Percentiles rank a stretch among this genome's conserved stretches.
These are phyloP conservation scores for Pseudophaeomoniella oleicola DNA, from an alignment of 2,329 filamentous ascomycete species.

Conservation along the genomic window DNA sequence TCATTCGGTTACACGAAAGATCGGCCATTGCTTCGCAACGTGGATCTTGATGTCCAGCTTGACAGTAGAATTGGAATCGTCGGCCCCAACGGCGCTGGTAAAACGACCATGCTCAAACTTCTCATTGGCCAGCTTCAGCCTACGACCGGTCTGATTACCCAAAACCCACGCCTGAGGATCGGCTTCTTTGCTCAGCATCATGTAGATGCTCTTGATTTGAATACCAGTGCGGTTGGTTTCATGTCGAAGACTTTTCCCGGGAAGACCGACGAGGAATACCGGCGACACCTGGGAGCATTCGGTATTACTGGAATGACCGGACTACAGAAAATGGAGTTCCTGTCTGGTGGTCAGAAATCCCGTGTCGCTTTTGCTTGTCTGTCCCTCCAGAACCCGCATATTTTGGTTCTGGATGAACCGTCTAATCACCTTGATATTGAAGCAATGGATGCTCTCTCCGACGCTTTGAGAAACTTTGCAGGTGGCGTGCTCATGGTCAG, in stretches of 20 bases:
- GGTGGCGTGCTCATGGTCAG: constrained; percentile 97
- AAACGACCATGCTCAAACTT: constrained; percentile 97
- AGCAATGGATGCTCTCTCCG: constrained; percentile 88
- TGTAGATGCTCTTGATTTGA: constrained; percentile 88
- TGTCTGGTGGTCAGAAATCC: constrained; percentile 96
- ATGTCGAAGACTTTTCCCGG: constrained; percentile 90
- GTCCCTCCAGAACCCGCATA: constrained; percentile 85
- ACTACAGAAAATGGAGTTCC: constrained; percentile 82
- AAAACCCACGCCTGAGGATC: constrained; percentile 74
- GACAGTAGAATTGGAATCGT: constrained; percentile 98
- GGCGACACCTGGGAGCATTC: constrained; percentile 78
- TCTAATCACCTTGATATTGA: constrained; percentile 99
- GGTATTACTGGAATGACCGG: constrained; percentile 85
- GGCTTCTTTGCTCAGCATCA: constrained; percentile 99
- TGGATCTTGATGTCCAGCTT: constrained; percentile 92
- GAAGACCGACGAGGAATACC: constrained; percentile 90
- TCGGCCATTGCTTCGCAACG: constrained; percentile 64
- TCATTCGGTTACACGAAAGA: constrained; percentile 77
- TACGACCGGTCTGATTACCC: constrained; percentile 66
- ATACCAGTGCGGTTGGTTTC: constrained; percentile 78
- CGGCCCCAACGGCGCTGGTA: constrained; percentile 97
- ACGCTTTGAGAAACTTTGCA: constrained; percentile 72
- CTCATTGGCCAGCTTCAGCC: constrained; percentile 74
- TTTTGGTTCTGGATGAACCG: constrained; percentile 93
- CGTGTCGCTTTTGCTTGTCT: constrained; percentile 97